Base-by-base conservation (phyloP, 2,329 filamentous ascomycete species). In the Penicillium sp. region DNA sequence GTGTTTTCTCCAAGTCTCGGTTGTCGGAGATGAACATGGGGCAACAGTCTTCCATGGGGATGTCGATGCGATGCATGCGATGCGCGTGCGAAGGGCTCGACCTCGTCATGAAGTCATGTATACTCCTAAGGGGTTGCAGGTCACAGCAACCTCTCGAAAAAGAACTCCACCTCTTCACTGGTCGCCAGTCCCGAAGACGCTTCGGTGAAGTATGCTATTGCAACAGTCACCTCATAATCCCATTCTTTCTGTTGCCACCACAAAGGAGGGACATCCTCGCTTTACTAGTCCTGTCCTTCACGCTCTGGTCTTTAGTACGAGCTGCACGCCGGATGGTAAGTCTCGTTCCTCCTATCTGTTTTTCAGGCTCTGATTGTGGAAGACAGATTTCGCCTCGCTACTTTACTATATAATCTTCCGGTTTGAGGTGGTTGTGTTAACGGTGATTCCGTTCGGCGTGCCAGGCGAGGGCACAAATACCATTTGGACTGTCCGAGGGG, bases 131-230 rank as follows among this genome's bases (percentile, higher is more conserved):
- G 10, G 18, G 20, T 35, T 51, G 38, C 49, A 51, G 38, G 29
- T 35, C 49, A 51, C 38, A 51, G 38, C 49, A 51, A 14, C 38
- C 39, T n/a, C 40, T 46, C 31, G 9, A 18, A 31, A n/a, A 26
- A 31, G 13, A 26, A 8, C 24, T 29, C 22, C 22, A 22, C 39
- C 51, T 35, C 35, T 40, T 53, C 43, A 26, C 29, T 44, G 29
- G 38, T 34, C 11, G 49, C 29, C 29, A 42, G 47, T 50, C 47
- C 35, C 35, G 35, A 50, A 42, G 47, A 50, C 47, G 47, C 47
- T 22, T 40, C 47, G 47, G 47, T 24, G 5, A 46, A 46, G 14
- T 24, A 46, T n/a, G 44, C 18, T 20, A 31, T 46, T 46, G 44
- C 47, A 50, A 42, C 47, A 50, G 50, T 26, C 7, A 8, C 29